These are phyloP conservation scores for Cucumis sativus DNA, from an alignment of 306 rosid genomes.

Conservation along the genomic window Cucumber_9930_V3 NC_026659.2:7239001-7239500, in stretches of 20 bases:
- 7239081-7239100: conserved; percentile 75
- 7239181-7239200: background rate
- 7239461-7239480: background rate
- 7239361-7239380: conserved; percentile 38
- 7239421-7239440: background rate
- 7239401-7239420: background rate
- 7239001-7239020: conserved; percentile 42
- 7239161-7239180: background rate
- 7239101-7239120: conserved; percentile 48
- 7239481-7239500: background rate
- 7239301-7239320: conserved; percentile 46
- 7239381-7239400: conserved; percentile 35
- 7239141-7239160: conserved; percentile 51
- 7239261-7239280: conserved; percentile 73
- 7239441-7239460: background rate
- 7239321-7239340: conserved; percentile 91
- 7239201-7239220: background rate
- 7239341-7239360: conserved; percentile 57
- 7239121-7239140: conserved; percentile 40
- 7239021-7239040: conserved; percentile 45
- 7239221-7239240: conserved; percentile 34
- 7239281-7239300: conserved; percentile 56
- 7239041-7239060: conserved; percentile 73
- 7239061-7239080: conserved; percentile 37
- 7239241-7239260: conserved; percentile 46